Conservation (phyloP, 2,329 filamentous ascomycete genomes). For the Cryphonectria nitschkei region DNA sequence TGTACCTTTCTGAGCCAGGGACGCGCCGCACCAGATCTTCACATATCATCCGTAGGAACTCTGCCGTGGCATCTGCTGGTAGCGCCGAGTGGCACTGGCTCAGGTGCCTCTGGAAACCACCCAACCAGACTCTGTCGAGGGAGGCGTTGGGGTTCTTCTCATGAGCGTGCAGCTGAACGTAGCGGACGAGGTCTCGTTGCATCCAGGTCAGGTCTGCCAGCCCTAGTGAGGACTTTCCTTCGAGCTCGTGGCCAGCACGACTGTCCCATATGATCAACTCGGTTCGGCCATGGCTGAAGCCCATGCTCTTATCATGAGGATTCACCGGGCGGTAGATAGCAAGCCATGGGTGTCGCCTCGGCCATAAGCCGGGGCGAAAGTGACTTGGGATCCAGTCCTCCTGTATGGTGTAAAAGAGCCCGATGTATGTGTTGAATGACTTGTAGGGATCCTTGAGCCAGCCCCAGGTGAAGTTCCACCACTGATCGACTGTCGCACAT, state of each 20-base stretch:
- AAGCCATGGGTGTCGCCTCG: conserved; percentile 54
- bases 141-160: conserved; percentile 38
- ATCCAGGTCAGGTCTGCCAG: conserved; percentile 47
- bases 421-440: conserved; percentile 44
- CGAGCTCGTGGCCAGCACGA: conserved; percentile 36
- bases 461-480: conserved; percentile 38
- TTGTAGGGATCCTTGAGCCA: conserved; percentile 30
- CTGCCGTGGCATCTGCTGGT: conserved; percentile 48
- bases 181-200: conserved; percentile 49
- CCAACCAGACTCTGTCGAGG: conserved; percentile 51
- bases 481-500: conserved; percentile 41
- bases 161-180: conserved; percentile 38
- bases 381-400: conserved; percentile 40
- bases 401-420: conserved; percentile 55
- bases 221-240: conserved; percentile 28
- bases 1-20: conserved; percentile 37
- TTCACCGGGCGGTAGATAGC: conserved; percentile 50
- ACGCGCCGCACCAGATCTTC: conserved; percentile 40
- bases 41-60: conserved; percentile 41
- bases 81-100: conserved; percentile 32
- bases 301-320: conserved; percentile 35
- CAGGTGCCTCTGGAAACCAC: conserved; percentile 39
- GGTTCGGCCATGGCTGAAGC: conserved; percentile 31
- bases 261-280: conserved; percentile 62
- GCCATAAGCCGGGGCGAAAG: conserved; percentile 30